phyloP scores from a whole-genome alignment of 257 asterid species.

The Ligustrum vulgare region DNA sequence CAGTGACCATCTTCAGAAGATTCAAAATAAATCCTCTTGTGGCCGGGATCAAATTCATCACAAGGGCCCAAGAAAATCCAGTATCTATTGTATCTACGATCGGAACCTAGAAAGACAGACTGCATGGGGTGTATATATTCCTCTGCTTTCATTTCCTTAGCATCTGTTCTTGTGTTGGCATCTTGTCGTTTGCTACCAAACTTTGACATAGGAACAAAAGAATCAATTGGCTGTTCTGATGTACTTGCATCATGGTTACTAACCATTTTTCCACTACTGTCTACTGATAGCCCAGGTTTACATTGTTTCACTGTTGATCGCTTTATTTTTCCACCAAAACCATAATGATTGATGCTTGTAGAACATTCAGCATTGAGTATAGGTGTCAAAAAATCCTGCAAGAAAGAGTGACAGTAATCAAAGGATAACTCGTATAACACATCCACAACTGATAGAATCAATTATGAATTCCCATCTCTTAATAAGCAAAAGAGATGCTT shows the following conservation, averaged over 20 bases:
- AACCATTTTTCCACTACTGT: conserved; percentile 25
- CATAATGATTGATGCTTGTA: conserved; percentile 35
- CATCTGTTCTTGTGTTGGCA: conserved; percentile 37
- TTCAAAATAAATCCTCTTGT: conserved; percentile 92
- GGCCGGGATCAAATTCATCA: conserved; percentile 88
- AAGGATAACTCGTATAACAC: conserved; percentile 18
- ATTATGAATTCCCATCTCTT: conserved; percentile 11
- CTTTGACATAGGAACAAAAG: conserved; percentile 58
- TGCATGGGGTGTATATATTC: conserved; percentile 83
- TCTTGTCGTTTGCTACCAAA: conserved; percentile 39
- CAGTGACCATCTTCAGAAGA: conserved; percentile 99
- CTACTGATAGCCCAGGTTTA: conserved; percentile 36
- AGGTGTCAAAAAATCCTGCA: conserved; percentile 60
- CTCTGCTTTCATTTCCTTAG: conserved; percentile 42
- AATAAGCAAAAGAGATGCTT: conserved; percentile 15
- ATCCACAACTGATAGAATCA: conserved; percentile 12
- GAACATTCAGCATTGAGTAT: conserved; percentile 35
- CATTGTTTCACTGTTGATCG: conserved; percentile 55
- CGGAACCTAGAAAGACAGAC: conserved; percentile 92
- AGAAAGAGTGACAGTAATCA: conserved; percentile 10
- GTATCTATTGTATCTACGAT: conserved; percentile 96
- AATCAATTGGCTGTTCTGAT: conserved; percentile 68
- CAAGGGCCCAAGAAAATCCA: conserved; percentile 99
- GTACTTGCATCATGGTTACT: conserved; percentile 35
- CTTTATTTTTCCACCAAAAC: conserved; percentile 89